Evolutionary conservation across 2,329 filamentous ascomycete species (phyloP), one percentile per base, ranked within the genome.

Genomic region (Neopestalotiopsis sp.): DNA sequence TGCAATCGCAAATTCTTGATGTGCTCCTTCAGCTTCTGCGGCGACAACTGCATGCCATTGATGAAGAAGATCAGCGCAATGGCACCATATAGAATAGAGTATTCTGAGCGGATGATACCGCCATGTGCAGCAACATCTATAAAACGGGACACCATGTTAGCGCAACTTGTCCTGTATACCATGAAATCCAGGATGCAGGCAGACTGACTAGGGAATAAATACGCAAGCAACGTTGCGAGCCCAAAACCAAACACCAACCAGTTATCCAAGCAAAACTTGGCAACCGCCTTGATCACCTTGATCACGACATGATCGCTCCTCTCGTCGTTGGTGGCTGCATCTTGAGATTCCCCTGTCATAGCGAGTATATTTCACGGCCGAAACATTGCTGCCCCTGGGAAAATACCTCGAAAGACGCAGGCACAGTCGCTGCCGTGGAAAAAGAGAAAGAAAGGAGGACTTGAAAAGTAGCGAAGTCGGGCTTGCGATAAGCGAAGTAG

Each of bases 21-120:
- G 73, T 93, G 91, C 65, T 83, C 80, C 58, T 86, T 79, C 10
- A 93, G 81, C 73, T 92, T 88, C 42, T 84, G 82, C 0, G 88
- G 89, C 7, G 90, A 85, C 20, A 94, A 86, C 65, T 91, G 92
- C 73, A 92, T 85, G 3, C 91, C 91, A 67, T 90, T 92, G 72
- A 93, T 85, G 68, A 93, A 82, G 78, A 94, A 94, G 73, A 93
- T 92, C 74, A 92, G 79, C 20, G 86, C 88, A 38, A 94, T 89
- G 24, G 86, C 89, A 40, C 91, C 89, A 76, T 94, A 94, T 38
- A 92, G 84, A 67, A 93, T 87, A 81, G 74, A 89, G 81, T 81
- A 87, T 79, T 81, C 88, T 74, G 79, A 90, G 79, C 78, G 87
- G 78, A 84, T 85, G 60, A 79, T 75, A 6, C 85, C 84, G 45